Percentiles rank a stretch among this genome's conserved stretches.
Conservation (phyloP, 163 green algal genomes). For the Volvox carteri region DNA sequence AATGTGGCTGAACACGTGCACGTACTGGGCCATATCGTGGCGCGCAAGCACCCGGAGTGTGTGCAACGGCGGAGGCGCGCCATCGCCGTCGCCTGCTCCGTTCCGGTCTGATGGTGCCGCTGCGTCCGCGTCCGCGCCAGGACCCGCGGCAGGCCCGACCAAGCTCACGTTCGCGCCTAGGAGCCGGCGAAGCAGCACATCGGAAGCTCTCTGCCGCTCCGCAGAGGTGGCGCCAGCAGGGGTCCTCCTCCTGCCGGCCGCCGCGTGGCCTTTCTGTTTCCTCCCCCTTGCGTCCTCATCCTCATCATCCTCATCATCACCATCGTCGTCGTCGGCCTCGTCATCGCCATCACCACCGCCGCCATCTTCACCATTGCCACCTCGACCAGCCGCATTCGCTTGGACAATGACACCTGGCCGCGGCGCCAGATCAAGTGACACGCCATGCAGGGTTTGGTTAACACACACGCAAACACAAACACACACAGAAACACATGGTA, state of each 20-base stretch:
- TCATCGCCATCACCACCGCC: not conserved
- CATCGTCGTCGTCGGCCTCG: not conserved
- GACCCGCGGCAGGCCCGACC: not conserved
- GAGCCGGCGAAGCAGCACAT: conserved; percentile 1
- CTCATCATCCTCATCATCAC: no score
- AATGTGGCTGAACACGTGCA: conserved; percentile 91
- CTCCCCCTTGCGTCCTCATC: not conserved
- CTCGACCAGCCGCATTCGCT: not conserved
- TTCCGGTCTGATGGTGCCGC: no score
- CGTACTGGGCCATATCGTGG: conserved; percentile 69
- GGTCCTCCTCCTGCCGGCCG: no score
- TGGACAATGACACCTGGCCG: not conserved
- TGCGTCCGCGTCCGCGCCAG: not conserved
- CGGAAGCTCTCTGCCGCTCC: conserved; percentile 3
- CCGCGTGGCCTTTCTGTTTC: not conserved
- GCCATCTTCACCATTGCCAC: not conserved
- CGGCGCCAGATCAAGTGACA: no score
- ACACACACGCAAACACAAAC: no score
- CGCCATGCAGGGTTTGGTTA: no score
- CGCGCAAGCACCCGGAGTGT: conserved; percentile 61
- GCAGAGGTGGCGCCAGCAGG: not conserved
- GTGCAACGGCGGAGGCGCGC: not conserved
- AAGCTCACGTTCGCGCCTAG: not conserved
- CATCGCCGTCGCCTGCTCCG: not conserved
- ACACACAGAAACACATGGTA: no score